Conservation (phyloP, 2,329 filamentous ascomycete species). For the Aspergillus sojae region DNA sequence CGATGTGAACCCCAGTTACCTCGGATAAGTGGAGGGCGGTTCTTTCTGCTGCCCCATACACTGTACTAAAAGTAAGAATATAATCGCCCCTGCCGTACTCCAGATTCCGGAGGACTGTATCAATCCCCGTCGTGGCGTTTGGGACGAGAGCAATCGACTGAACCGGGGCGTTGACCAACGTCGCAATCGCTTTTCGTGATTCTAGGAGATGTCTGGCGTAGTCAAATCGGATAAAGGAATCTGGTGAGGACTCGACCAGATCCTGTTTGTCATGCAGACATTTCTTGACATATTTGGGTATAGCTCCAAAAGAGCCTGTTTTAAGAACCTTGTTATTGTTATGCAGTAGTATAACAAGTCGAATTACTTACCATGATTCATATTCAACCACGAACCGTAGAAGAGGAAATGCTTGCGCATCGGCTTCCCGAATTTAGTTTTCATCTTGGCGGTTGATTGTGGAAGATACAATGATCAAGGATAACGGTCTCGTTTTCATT, state of each 20-base stretch:
- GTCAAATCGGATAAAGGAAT: constrained; percentile 50
- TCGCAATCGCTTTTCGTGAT: constrained; percentile 64
- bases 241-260: background rate
- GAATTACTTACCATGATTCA: background rate
- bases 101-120: constrained; percentile 75
- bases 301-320: background rate
- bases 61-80: constrained; percentile 64
- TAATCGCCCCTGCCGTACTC: constrained; percentile 65
- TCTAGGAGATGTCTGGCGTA: constrained; percentile 64
- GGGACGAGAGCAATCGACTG: constrained; percentile 70
- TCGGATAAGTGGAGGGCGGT: constrained; percentile 71
- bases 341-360: background rate
- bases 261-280: background rate
- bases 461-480: no score
- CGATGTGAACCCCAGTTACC: constrained; percentile 46
- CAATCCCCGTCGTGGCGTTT: constrained; percentile 70
- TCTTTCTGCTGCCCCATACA: constrained; percentile 75
- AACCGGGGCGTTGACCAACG: constrained; percentile 65
- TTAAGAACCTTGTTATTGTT: no score
- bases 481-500: no score
- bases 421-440: background rate
- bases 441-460: background rate
- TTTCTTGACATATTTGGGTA: background rate
- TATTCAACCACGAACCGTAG: background rate
- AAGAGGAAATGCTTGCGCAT: background rate